Base-by-base conservation (phyloP, 2,329 filamentous ascomycete genomes). In the Diaporthe eres region DNA sequence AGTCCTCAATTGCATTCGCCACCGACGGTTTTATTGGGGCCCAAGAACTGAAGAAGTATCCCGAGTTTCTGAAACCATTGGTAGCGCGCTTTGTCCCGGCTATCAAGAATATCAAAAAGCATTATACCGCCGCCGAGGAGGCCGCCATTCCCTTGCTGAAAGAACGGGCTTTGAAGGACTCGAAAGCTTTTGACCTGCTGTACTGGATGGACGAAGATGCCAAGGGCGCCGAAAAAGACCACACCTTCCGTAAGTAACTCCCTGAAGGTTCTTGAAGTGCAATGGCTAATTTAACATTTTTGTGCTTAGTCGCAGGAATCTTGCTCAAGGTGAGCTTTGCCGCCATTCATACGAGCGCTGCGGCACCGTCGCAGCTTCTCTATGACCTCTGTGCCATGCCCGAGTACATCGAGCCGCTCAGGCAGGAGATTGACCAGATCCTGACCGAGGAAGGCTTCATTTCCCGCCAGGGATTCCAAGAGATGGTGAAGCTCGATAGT, bases 291-390 rank as follows among this genome's bases (percentile, higher is more conserved):
- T 19, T 49, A 22, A 4, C 4, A 49, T 9, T 22, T 19, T 49
- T 49, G 17, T 49, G 7, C 17, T 49, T 8, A 49, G 44, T 49
- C 44, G 79, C 81, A 0, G 81, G 83, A 37, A 79, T 87, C 10
- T 84, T 88, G 78, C 82, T 89, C 1, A 80, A 81, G 0, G 78
- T 89, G 10, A 85, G 83, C 58, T 86, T 89, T 70, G 87, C 87
- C 0, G 86, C 88, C 3, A 89, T 90, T 28, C 87, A 89, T 74
- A 89, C 88, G 0, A 90, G 87, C 0, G 85, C 86, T 0, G 80
- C 86, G 49, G 83, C 87, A 0, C 77, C 84, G 0, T 87, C 86
- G 2, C 90, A 84, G 34, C 85, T 85, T 4, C 84, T 92, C 60
- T 90, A 88, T 78, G 87, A 90, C 74, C 80, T 92, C 5, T 86